Evolutionary conservation across 176 grass and related monocot genomes (phyloP).

Genomic region (barley (Hordeum vulgare)): DNA sequence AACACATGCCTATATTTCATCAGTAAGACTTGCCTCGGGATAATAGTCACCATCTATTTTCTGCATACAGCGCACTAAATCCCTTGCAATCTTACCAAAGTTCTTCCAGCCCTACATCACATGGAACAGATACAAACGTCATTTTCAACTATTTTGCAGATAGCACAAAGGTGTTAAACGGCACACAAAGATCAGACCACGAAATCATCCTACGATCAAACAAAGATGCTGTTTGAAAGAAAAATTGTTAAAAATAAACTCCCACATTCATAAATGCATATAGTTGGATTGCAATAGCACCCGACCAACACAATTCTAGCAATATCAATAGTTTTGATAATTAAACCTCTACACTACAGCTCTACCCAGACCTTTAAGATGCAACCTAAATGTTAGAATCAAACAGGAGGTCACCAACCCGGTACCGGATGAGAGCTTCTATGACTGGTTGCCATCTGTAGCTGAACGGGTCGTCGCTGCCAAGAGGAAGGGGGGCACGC

Average conservation of each 20-base stretch:
- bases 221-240: background rate
- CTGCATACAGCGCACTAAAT: constrained; percentile 81
- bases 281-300: constrained; percentile 4
- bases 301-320: background rate
- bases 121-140: background rate
- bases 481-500: background rate
- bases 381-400: background rate
- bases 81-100: constrained; percentile 93
- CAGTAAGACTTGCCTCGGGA: constrained; percentile 66
- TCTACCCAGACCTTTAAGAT: constrained; percentile 7
- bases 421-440: background rate
- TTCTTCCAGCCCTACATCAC: constrained; percentile 78
- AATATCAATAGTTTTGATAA: constrained; percentile 4
- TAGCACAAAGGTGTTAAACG: constrained; percentile 12
- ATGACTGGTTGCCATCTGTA: background rate
- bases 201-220: background rate
- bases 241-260: background rate
- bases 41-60: constrained; percentile 98
- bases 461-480: background rate
- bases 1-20: background rate
- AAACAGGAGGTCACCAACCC: background rate
- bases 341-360: background rate
- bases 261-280: background rate
- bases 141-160: constrained; percentile 9
- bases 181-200: background rate